Conservation (phyloP, 208 protist genomes). For the Acanthamoeba rhysodes region DNA sequence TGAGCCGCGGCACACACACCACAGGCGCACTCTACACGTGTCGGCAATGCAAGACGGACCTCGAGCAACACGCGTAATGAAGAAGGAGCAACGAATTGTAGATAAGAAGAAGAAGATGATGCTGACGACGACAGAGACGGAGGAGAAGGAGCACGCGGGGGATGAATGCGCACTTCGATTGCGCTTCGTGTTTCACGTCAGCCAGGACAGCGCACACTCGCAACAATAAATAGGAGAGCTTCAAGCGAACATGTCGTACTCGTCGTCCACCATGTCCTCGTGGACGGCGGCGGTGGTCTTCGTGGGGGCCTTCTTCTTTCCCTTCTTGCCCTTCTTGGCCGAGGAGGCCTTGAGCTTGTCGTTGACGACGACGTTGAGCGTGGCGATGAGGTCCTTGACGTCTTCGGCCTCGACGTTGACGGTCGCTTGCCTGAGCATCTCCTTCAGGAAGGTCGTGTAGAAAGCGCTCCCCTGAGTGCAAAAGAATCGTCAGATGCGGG, state of each 20-base stretch:
- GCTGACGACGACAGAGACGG: neutral
- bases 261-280: constrained; percentile 68
- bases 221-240: neutral
- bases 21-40: constrained; percentile 5
- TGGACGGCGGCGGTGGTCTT: constrained; percentile 10
- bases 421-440: constrained; percentile 15
- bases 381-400: constrained; percentile 57
- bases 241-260: constrained; percentile 69
- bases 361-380: constrained; percentile 57
- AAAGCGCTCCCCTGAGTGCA: neutral
- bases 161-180: neutral
- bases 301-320: constrained; percentile 58
- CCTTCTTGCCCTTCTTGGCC: constrained; percentile 69
- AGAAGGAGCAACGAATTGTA: neutral
- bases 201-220: neutral
- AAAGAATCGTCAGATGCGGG: neutral
- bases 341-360: constrained; percentile 62
- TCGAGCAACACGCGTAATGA: neutral
- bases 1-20: neutral
- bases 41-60: constrained; percentile 5
- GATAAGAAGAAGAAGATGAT: neutral
- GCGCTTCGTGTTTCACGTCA: constrained; percentile 62
- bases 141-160: neutral
- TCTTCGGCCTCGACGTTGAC: constrained; percentile 4
- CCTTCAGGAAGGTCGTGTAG: constrained; percentile 61